Conservation (phyloP, 1,284 basidiomycete species). For the Wallemia hederae region DNA sequence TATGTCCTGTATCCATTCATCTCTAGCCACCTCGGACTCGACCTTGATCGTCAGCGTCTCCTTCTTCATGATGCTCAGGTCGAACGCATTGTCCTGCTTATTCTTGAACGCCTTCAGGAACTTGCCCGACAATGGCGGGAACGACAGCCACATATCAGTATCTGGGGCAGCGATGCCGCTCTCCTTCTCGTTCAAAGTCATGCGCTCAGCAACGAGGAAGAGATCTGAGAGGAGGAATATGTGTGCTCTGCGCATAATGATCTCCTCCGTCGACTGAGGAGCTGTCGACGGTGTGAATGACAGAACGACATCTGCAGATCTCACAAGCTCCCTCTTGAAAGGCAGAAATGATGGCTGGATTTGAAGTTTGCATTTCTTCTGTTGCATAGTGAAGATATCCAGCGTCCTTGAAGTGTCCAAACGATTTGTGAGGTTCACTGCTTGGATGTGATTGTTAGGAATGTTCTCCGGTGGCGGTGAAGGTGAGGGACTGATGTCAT, state of each 20-base stretch:
- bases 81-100: constrained; percentile 31
- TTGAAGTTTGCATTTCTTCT: constrained; percentile 75
- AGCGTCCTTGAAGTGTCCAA: constrained; percentile 50
- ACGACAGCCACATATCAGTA: constrained; percentile 72
- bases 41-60: constrained; percentile 45
- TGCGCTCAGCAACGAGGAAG: constrained; percentile 60
- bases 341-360: constrained; percentile 52
- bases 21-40: constrained; percentile 31
- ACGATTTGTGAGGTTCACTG: background rate
- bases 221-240: constrained; percentile 76
- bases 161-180: constrained; percentile 22
- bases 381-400: constrained; percentile 87
- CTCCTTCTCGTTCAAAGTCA: constrained; percentile 31
- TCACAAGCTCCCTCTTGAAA: constrained; percentile 48
- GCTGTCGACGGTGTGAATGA: constrained; percentile 31
- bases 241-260: constrained; percentile 46
- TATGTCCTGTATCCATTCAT: constrained; percentile 42
- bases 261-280: constrained; percentile 35
- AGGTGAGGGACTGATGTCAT: too few relatives aligned
- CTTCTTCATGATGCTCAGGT: constrained; percentile 62
- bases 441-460: background rate
- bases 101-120: constrained; percentile 46
- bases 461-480: too few relatives aligned
- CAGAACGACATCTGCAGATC: constrained; percentile 42
- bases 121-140: constrained; percentile 85